These are phyloP conservation scores for Penicillium sp. DNA, from an alignment of 2,329 filamentous ascomycete genomes.

Conservation along the genomic window DNA sequence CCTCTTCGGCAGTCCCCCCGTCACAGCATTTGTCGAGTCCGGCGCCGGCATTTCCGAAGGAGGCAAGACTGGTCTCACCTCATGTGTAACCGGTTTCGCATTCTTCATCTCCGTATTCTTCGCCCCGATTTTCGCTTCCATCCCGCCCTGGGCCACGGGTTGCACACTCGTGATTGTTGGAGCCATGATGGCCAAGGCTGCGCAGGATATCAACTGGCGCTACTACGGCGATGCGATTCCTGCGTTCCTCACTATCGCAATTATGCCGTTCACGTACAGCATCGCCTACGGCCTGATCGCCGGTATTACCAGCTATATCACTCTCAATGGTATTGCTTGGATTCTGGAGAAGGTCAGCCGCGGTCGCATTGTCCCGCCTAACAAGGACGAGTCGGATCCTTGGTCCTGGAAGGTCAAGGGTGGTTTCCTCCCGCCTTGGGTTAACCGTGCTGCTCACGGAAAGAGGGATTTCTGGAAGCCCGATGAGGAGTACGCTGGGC, in stretches of 20 bases:
- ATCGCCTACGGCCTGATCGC: slow-evolving; percentile 85
- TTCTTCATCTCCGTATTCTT: slow-evolving; percentile 90
- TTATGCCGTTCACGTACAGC: slow-evolving; percentile 89
- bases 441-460: slow-evolving; percentile 61
- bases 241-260: slow-evolving; percentile 76
- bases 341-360: slow-evolving; percentile 64
- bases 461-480: slow-evolving; percentile 72
- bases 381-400: slow-evolving; percentile 72
- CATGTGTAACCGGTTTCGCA: slow-evolving; percentile 73
- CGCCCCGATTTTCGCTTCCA: slow-evolving; percentile 84
- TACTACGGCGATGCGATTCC: slow-evolving; percentile 83
- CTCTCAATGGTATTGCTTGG: slow-evolving; percentile 72
- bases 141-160: slow-evolving; percentile 85
- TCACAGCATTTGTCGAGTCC: slow-evolving; percentile 86
- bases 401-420: slow-evolving; percentile 79
- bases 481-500: slow-evolving; percentile 27
- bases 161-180: slow-evolving; percentile 85
- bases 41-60: slow-evolving; percentile 87
- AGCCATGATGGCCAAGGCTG: slow-evolving; percentile 78
- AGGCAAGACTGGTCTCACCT: slow-evolving; percentile 79
- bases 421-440: slow-evolving; percentile 73
- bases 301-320: slow-evolving; percentile 72
- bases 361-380: slow-evolving; percentile 70
- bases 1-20: slow-evolving; percentile 73
- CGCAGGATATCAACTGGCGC: slow-evolving; percentile 82